Percentiles rank a stretch among this genome's conserved stretches.
Conservation (phyloP, 257 asterid genomes). For the Solanum clarkiae region DNA sequence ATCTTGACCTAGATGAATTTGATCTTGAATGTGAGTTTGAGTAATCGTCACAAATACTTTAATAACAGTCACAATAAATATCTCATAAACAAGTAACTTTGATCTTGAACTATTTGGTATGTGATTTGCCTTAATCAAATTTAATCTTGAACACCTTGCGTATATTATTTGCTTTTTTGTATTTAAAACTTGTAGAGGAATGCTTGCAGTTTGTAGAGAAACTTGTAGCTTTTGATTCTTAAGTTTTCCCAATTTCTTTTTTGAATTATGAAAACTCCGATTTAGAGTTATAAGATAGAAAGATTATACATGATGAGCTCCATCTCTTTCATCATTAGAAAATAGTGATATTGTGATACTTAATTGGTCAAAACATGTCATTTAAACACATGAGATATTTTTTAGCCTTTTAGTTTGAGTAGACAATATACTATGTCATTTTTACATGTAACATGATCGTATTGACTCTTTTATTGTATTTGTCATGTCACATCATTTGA, state of each 20-base stretch:
- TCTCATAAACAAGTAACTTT: neutral
- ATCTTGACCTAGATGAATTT: neutral
- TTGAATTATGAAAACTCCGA: neutral
- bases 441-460: too few species aligned
- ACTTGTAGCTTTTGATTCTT: neutral
- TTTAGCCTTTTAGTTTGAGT: neutral
- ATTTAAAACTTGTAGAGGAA: neutral
- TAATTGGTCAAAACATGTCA: neutral
- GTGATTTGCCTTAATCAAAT: neutral
- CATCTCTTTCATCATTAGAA: neutral
- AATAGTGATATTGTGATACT: neutral
- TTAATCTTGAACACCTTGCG: neutral
- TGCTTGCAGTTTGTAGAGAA: neutral
- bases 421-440: too few species aligned
- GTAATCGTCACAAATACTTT: neutral
- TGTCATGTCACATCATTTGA: too few species aligned
- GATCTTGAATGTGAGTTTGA: neutral
- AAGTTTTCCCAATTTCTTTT: neutral
- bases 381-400: too few species aligned
- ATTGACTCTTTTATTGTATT: neutral
- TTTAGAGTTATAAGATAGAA: neutral
- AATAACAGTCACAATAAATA: neutral
- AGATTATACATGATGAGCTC: neutral
- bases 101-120: neutral
- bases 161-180: neutral